phyloP scores from a whole-genome alignment of 2,329 filamentous ascomycete species.

The Aspergillus terreus region DNA sequence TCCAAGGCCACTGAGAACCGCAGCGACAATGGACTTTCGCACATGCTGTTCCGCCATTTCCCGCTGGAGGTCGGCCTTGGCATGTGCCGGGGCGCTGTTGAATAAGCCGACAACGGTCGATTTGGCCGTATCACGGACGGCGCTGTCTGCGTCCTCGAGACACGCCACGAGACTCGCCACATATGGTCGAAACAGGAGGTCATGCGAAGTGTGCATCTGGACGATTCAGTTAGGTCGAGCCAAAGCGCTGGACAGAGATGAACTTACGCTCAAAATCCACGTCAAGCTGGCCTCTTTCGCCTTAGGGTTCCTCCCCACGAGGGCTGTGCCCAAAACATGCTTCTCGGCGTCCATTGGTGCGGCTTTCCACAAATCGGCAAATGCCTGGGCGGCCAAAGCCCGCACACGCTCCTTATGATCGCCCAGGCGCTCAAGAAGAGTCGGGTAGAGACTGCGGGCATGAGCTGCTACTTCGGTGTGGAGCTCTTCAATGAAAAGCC shows the following conservation, averaged over 20 bases:
- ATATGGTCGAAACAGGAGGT: constrained; percentile 76
- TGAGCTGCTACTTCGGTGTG: constrained; percentile 67
- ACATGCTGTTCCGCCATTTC: constrained; percentile 82
- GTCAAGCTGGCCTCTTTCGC: constrained; percentile 81
- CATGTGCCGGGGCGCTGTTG: constrained; percentile 71
- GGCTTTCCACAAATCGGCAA: constrained; percentile 72
- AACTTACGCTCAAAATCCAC: constrained; percentile 72
- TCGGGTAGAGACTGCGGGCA: constrained; percentile 65
- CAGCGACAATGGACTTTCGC: constrained; percentile 76
- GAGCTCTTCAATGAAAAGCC: constrained; percentile 79
- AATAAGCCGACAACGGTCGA: constrained; percentile 82
- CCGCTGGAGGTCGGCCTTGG: constrained; percentile 83
- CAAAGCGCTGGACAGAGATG: constrained; percentile 1
- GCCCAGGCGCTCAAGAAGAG: constrained; percentile 79
- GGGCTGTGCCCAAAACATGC: constrained; percentile 71
- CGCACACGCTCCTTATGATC: constrained; percentile 85
- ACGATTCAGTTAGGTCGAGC: constrained; percentile 8
- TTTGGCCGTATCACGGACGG: constrained; percentile 82
- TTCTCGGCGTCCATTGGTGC: constrained; percentile 72
- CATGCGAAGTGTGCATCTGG: constrained; percentile 76
- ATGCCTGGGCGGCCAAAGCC: constrained; percentile 66
- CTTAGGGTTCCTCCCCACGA: constrained; percentile 75
- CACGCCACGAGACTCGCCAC: constrained; percentile 79
- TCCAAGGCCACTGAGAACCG: constrained; percentile 72
- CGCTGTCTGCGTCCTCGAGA: constrained; percentile 84